Evolutionary conservation across 805 yeast genomes (phyloP), one percentile per base, ranked within the genome.

Genomic region (Ogataea pini): DNA sequence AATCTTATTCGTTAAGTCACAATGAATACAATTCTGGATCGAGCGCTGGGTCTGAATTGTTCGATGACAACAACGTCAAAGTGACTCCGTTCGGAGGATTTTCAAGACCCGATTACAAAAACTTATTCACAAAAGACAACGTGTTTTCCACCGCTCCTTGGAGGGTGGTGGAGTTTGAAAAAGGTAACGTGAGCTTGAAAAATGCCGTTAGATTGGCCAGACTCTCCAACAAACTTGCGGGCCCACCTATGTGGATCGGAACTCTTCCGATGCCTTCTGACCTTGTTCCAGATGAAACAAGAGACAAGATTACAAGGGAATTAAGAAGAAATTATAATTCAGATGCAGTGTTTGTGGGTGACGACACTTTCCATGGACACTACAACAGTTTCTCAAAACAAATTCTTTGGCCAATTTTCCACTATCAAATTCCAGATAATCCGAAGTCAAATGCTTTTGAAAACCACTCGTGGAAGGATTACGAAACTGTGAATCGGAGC

Each of bases 361-460:
- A 94, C 66, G 68, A 80, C 25, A 82, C 89, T 1, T 89, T 89
- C 58, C 86, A 86, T 60, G 97, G 97, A 17, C 96, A 91, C 62
- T 94, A 94, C 67, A 82, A 82, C 49, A 87, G 89, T 44, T 94
- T 86, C 65, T 92, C 97, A 67, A 94, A 94, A 67, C 95, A 91
- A 61, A 88, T 94, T 33, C 72, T 94, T 52, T 94, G 98, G 98
- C 99, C 99, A 27, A 89, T 97, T 2, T 76, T 94, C 54, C 84
- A 80, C 58, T 94, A 94, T 64, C 97, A 92, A 66, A 88, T 92
- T 32, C 98, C 98, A 0, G 98, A 94, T 66, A 85, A 91, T 62
- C 95, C 97, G 44, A 88, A 86, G 57, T 84, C 96, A 1, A 90
- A 90, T 65, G 96, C 96, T 0, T 94, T 92, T 67, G 97, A 92